Conservation (phyloP, 352 stramenopile genomes). For the Elongisporangium undulatum region DNA sequence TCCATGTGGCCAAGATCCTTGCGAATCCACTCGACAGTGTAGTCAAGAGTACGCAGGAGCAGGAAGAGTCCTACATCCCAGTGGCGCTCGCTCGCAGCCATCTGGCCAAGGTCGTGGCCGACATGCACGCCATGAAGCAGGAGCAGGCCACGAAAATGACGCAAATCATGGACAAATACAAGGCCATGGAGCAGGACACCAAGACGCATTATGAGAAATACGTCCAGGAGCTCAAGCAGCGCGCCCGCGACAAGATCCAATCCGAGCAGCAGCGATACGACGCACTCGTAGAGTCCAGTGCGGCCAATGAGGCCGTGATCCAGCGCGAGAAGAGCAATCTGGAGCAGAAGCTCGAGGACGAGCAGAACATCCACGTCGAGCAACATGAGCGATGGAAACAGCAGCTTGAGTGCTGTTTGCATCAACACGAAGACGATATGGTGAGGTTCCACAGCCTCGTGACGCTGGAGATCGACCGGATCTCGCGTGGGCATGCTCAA, state of each 20-base stretch:
- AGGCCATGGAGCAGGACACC: conserved; percentile 51
- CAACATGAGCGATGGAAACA: conserved; percentile 30
- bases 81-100: conserved; percentile 57
- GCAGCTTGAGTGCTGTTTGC: conserved; percentile 31
- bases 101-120: conserved; percentile 57
- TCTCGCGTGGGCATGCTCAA: conserved; percentile 6
- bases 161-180: conserved; percentile 50
- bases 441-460: conserved; percentile 13
- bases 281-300: conserved; percentile 19
- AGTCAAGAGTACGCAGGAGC: conserved; percentile 13
- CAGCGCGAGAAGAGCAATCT: conserved; percentile 8
- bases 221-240: conserved; percentile 38
- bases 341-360: conserved; percentile 13
- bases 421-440: conserved; percentile 49
- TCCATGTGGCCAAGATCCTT: conserved; percentile 47
- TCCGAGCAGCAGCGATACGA: conserved; percentile 21
- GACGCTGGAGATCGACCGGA: conserved; percentile 15
- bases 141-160: conserved; percentile 47
- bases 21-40: conserved; percentile 6
- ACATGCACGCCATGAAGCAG: conserved; percentile 77
- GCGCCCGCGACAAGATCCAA: conserved; percentile 17
- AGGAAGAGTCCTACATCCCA: conserved; percentile 68
- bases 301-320: conserved; percentile 1
- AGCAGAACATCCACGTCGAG: conserved; percentile 6
- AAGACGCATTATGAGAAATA: conserved; percentile 48